Base-by-base conservation (phyloP, 2,329 filamentous ascomycete species). In the Graphilbum sp. region DNA sequence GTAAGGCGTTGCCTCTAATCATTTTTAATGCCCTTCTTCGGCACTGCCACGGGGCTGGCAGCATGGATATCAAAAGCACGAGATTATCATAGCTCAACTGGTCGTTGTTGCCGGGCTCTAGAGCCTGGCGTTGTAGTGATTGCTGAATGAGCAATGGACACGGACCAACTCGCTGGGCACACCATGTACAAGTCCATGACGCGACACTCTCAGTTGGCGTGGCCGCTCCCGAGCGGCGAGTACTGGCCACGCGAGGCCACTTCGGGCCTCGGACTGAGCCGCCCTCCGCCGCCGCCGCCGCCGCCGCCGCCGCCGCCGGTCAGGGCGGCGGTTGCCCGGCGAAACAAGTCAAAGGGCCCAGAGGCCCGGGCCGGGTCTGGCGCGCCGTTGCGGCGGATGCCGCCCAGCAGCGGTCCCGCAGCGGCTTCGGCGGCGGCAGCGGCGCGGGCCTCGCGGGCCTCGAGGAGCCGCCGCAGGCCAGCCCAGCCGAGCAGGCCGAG, bases 401-500 rank as follows among this genome's bases (percentile, higher is more conserved):
- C 37, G 41, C 35, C 38, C 40, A 41, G 24, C 37, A 24, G 35
- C 24, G 20, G 43, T 35, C 18, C 41, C 40, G 16, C 39, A 10
- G 11, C 47, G 44, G 35, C 34, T 9, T 30, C 36, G 17, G 43
- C 36, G 17, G 30, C 36, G 27, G 9, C 9, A 16, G 35, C 30
- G 2, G 16, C 43, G 25, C 31, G n/a, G 12, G 32, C 35, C 49
- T 53, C 54, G 17, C 59, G 56, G 43, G 55, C 45, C 47, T 69
- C 64, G 23, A 66, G 40, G 32, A 67, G 50, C 37, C 62, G 63
- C 53, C 63, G 66, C 41, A 67, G 58, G 8, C 59, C 68, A 7
- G 73, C 70, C 72, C 72, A 78, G 20, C 64, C 70, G 36, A 79
- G 56, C 43, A 79, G 52, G 1, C 71, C 72, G 4, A 64, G 49